Evolutionary conservation across 306 rosid species (phyloP).

Genomic region (Cucumis hystrix): DNA sequence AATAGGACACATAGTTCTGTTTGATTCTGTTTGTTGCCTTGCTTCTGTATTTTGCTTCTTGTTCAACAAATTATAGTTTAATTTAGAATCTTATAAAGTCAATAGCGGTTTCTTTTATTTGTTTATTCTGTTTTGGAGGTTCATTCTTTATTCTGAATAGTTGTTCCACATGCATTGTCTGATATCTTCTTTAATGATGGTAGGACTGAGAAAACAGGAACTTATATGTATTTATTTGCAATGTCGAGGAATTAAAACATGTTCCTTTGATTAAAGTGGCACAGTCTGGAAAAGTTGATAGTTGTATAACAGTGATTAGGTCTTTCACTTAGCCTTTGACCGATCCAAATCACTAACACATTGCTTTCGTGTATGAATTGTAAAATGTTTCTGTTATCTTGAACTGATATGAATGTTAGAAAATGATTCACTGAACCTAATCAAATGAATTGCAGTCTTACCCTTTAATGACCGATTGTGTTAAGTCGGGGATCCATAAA

Average conservation of each 20-base stretch:
- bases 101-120: neutral
- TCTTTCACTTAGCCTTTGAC: neutral
- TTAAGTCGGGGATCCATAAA: conserved; percentile 70
- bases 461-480: conserved; percentile 54
- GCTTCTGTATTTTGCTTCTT: neutral
- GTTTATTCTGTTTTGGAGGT: neutral
- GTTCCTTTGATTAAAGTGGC: neutral
- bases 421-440: neutral
- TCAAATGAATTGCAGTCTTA: conserved; percentile 43
- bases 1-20: neutral
- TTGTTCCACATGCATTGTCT: conserved; percentile 1
- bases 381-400: neutral
- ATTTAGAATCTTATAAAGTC: neutral
- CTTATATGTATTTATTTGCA: neutral
- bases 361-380: neutral
- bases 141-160: neutral
- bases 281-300: neutral
- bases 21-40: conserved; percentile 13
- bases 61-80: too few species aligned
- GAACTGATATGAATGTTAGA: neutral
- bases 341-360: neutral
- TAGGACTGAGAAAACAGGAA: neutral
- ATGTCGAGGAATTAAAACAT: conserved; percentile 5
- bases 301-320: neutral
- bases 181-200: neutral